Evolutionary conservation across 2,329 filamentous ascomycete species (phyloP).

Genomic region (Triangularia verruculosa): DNA sequence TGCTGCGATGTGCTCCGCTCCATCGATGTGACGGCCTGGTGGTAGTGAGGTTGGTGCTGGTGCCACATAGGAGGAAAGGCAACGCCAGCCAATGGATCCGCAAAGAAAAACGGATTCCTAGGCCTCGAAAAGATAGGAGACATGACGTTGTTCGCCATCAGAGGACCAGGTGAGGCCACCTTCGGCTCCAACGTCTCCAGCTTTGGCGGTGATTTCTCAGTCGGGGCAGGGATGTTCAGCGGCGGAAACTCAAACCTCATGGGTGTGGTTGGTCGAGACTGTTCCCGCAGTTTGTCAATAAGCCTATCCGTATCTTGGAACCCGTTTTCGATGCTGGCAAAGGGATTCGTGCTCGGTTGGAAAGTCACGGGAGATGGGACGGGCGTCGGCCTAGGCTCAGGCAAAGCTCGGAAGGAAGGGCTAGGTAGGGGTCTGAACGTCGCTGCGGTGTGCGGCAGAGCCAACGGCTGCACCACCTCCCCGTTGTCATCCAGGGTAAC

Average conservation of each 20-base stretch:
- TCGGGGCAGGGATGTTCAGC: background rate
- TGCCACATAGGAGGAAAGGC: conserved; percentile 17
- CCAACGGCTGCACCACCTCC: background rate
- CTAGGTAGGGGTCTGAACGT: conserved; percentile 2
- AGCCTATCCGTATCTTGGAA: conserved; percentile 25
- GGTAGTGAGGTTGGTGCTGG: background rate
- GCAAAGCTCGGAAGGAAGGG: background rate
- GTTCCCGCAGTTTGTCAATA: conserved; percentile 17
- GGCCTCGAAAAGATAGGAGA: conserved; percentile 10
- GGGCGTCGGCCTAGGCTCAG: background rate
- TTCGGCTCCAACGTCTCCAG: conserved; percentile 22
- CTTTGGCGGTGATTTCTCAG: conserved; percentile 1
- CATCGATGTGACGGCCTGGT: background rate
- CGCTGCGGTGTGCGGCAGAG: conserved; percentile 9
- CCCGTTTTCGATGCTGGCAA: conserved; percentile 9
- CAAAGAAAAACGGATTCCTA: conserved; percentile 20
- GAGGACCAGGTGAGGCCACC: conserved; percentile 21
- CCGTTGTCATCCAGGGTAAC: conserved; percentile 19
- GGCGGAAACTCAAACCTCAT: conserved; percentile 15
- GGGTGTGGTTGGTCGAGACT: background rate
- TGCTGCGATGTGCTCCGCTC: background rate
- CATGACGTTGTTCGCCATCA: conserved; percentile 20
- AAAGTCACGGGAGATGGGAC: background rate
- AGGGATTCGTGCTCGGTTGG: background rate
- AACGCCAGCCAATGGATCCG: conserved; percentile 19